Evolutionary conservation across 2,329 filamentous ascomycete species (phyloP).

Genomic region (Cercospora janseana): DNA sequence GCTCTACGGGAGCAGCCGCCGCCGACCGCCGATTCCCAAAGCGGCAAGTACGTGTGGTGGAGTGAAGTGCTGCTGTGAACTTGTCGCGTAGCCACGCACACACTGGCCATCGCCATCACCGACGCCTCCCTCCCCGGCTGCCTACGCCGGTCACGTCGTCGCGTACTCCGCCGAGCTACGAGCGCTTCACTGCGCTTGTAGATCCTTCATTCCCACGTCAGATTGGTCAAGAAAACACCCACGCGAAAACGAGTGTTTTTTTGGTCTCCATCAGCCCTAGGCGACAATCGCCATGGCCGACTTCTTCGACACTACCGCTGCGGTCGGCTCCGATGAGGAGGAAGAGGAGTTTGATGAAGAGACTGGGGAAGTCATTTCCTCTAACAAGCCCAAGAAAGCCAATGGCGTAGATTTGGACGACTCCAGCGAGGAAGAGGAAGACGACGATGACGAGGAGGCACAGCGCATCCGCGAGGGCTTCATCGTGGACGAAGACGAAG

Average conservation of each 20-base stretch:
- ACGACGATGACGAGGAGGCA: slow-evolving; percentile 79
- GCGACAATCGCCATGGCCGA: slow-evolving; percentile 25
- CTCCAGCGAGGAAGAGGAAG: slow-evolving; percentile 88
- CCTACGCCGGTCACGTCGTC: no score
- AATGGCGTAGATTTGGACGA: slow-evolving; percentile 61
- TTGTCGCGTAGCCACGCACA: slow-evolving; percentile 6
- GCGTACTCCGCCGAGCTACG: neutral
- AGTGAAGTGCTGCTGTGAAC: slow-evolving; percentile 1
- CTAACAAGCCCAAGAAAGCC: slow-evolving; percentile 37
- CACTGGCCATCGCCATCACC: slow-evolving; percentile 4
- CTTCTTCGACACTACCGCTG: slow-evolving; percentile 77
- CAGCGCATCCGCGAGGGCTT: slow-evolving; percentile 82
- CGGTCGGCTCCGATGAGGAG: slow-evolving; percentile 80
- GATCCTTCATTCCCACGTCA: neutral
- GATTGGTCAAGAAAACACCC: neutral
- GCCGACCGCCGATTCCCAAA: neutral
- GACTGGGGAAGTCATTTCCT: slow-evolving; percentile 56
- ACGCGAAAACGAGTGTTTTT: neutral
- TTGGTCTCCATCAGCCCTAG: neutral
- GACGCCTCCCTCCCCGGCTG: neutral
- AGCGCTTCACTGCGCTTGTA: neutral
- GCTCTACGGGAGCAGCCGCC: neutral
- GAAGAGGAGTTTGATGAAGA: slow-evolving; percentile 81
- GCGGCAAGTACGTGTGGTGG: neutral
- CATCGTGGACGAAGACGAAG: slow-evolving; percentile 92